Evolutionary conservation across 257 asterid genomes (phyloP).

Genomic region (Fraxinus cuspidata): DNA sequence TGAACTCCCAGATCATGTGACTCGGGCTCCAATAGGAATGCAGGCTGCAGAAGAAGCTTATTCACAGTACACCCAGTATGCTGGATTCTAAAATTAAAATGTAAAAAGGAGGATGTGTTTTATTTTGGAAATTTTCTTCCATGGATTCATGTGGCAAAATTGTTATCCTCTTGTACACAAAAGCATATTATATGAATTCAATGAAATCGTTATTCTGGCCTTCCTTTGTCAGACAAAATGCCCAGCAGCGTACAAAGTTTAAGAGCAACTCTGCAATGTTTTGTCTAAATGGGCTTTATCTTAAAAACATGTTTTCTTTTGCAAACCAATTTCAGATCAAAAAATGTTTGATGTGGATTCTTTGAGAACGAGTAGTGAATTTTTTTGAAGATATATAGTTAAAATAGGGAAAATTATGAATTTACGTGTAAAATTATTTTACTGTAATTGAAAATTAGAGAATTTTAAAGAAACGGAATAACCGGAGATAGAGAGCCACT

Average conservation of each 20-base stretch:
- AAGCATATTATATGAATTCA: not conserved
- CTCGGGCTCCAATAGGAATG: slow-evolving; percentile 89
- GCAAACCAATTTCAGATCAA: not conserved
- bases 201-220: not conserved
- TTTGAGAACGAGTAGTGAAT: too few relatives aligned
- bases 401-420: too few relatives aligned
- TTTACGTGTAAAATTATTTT: too few relatives aligned
- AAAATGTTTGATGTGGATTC: too few relatives aligned
- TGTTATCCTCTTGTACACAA: not conserved
- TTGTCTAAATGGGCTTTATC: not conserved
- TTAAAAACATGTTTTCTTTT: not conserved
- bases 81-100: slow-evolving; percentile 51
- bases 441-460: too few relatives aligned
- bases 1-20: slow-evolving; percentile 92
- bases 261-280: not conserved
- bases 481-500: too few relatives aligned
- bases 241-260: not conserved
- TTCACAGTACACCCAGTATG: slow-evolving; percentile 71
- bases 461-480: too few relatives aligned
- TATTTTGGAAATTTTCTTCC: not conserved
- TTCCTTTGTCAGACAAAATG: too few relatives aligned
- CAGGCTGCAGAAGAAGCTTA: slow-evolving; percentile 74
- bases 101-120: not conserved
- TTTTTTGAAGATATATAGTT: too few relatives aligned
- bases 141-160: not conserved